Evolutionary conservation across 129 eudicot genomes (phyloP).

Genomic region (Flaveria linearis): DNA sequence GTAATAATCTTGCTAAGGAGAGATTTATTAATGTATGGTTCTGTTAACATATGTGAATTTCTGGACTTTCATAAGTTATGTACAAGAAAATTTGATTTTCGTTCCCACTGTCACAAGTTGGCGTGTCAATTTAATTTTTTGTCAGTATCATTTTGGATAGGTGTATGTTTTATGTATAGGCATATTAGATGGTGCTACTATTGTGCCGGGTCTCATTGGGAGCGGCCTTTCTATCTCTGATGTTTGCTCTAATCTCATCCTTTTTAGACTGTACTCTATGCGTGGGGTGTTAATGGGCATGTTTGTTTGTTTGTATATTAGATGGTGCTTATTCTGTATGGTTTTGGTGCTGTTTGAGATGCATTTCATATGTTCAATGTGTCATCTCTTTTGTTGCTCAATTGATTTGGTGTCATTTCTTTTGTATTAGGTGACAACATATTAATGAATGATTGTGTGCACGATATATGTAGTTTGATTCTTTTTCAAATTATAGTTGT

Average conservation of each 20-base stretch:
- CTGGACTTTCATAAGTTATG: neutral
- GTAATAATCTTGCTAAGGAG: neutral
- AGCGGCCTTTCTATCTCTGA: too few relatives aligned
- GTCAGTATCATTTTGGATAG: neutral
- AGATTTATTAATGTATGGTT: neutral
- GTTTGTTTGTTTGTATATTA: too few relatives aligned
- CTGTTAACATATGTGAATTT: neutral
- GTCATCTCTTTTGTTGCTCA: conserved; percentile 14
- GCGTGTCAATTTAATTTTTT: neutral
- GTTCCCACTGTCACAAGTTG: neutral
- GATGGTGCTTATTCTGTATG: neutral
- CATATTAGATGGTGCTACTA: neutral
- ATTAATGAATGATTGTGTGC: conserved; percentile 8
- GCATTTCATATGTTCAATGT: conserved; percentile 24
- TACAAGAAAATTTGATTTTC: neutral
- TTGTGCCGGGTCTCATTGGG: too few relatives aligned
- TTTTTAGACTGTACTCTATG: too few relatives aligned
- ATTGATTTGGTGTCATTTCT: conserved; percentile 10
- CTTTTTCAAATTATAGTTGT: too few relatives aligned
- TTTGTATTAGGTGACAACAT: neutral
- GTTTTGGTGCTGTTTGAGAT: conserved; percentile 21
- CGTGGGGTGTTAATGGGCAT: too few relatives aligned
- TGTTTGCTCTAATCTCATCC: too few relatives aligned
- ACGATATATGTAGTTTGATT: neutral
- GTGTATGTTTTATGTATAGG: neutral